Percentiles rank a stretch among this genome's conserved stretches.
Evolutionary conservation across 164 flowering plant genomes (phyloP).

Genomic region (Tetracentron sinense): DNA sequence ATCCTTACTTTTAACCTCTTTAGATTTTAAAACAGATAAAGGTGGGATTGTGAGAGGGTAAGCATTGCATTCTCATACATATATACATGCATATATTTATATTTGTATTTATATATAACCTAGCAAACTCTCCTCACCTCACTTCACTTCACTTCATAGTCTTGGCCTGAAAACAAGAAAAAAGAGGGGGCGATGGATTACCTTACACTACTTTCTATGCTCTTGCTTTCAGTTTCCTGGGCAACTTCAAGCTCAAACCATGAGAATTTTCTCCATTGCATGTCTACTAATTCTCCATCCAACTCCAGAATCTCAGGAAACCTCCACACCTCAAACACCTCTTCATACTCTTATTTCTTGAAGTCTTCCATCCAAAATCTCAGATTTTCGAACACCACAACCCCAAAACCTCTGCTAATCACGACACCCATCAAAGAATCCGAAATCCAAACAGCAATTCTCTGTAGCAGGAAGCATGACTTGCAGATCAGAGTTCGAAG

Average conservation of each 20-base stretch:
- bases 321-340: constrained; percentile 18
- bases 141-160: too few relatives aligned
- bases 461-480: constrained; percentile 16
- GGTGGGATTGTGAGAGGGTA: too few relatives aligned
- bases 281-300: constrained; percentile 15
- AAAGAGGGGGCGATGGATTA: too few relatives aligned
- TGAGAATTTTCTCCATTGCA: constrained; percentile 22
- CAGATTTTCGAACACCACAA: constrained; percentile 23
- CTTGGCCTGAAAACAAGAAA: too few relatives aligned
- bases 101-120: too few relatives aligned
- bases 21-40: too few relatives aligned
- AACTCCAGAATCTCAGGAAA: constrained; percentile 1
- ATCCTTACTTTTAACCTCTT: too few relatives aligned
- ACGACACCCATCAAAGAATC: constrained; percentile 30
- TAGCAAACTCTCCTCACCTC: too few relatives aligned
- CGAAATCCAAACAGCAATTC: constrained; percentile 35
- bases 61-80: too few relatives aligned
- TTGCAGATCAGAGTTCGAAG: constrained; percentile 26
- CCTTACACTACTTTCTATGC: neutral
- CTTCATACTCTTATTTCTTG: constrained; percentile 22
- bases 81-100: too few relatives aligned
- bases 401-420: constrained; percentile 39
- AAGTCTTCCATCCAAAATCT: constrained; percentile 33
- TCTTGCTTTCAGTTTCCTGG: neutral
- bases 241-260: neutral